Percentiles rank a stretch among this genome's conserved stretches.
These are phyloP conservation scores for Phytophthora syringae DNA, from an alignment of 352 stramenopile genomes.

Conservation along the genomic window DNA sequence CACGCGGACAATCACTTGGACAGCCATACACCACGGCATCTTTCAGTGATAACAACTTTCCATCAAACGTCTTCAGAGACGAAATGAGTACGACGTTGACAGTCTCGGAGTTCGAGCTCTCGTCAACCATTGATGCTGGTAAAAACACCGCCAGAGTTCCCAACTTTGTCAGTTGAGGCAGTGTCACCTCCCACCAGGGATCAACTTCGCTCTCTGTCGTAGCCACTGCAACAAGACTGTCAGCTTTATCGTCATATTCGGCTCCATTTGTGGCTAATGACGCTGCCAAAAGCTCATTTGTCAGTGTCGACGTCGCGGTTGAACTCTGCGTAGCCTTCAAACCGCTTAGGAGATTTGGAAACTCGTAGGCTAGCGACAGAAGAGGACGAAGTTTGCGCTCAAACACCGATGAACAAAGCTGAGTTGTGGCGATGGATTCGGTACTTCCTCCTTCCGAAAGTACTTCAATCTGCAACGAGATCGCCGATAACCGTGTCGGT, in stretches of 20 bases:
- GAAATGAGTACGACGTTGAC: constrained; percentile 45
- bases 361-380: constrained; percentile 49
- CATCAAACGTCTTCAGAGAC: constrained; percentile 37
- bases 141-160: constrained; percentile 66
- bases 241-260: constrained; percentile 15
- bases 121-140: constrained; percentile 33
- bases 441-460: constrained; percentile 36
- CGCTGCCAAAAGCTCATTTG: constrained; percentile 15
- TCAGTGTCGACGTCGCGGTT: constrained; percentile 17
- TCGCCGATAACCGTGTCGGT: constrained; percentile 41
- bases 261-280: constrained; percentile 39
- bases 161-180: constrained; percentile 46
- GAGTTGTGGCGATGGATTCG: constrained; percentile 40
- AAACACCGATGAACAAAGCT: constrained; percentile 73
- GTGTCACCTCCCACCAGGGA: constrained; percentile 65
- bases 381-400: constrained; percentile 56
- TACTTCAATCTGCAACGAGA: constrained; percentile 65
- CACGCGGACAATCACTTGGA: constrained; percentile 46
- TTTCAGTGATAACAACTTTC: constrained; percentile 8
- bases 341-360: constrained; percentile 49
- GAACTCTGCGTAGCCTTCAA: constrained; percentile 48
- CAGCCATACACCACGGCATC: constrained; percentile 45
- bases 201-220: constrained; percentile 42
- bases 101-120: background rate
- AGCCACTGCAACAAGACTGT: constrained; percentile 15